Evolutionary conservation across 2,329 filamentous ascomycete genomes (phyloP).

Genomic region (Pseudogymnoascus sp.): DNA sequence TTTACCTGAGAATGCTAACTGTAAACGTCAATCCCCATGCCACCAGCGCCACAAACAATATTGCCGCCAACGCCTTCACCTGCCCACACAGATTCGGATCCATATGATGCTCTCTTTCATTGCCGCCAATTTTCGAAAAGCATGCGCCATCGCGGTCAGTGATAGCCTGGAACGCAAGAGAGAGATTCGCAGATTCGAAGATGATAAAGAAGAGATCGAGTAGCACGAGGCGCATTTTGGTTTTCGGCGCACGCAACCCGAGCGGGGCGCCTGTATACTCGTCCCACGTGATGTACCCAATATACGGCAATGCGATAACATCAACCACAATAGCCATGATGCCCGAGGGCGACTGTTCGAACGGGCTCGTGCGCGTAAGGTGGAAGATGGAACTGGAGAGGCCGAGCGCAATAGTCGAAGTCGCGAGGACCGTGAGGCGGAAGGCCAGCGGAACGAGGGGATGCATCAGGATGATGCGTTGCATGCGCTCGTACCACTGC

Average conservation of each 20-base stretch:
- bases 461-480: constrained; percentile 26
- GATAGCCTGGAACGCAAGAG: constrained; percentile 79
- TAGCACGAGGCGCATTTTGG: constrained; percentile 84
- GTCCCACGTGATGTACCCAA: constrained; percentile 89
- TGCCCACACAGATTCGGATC: constrained; percentile 47
- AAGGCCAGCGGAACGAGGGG: constrained; percentile 77
- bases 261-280: constrained; percentile 93
- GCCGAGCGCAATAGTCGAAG: constrained; percentile 73
- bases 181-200: constrained; percentile 89
- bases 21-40: constrained; percentile 90
- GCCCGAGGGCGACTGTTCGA: constrained; percentile 64
- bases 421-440: constrained; percentile 73
- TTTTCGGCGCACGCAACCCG: constrained; percentile 72
- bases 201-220: constrained; percentile 95
- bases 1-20: constrained; percentile 67
- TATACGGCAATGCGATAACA: constrained; percentile 79
- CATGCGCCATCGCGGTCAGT: constrained; percentile 54
- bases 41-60: constrained; percentile 72
- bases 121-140: constrained; percentile 34
- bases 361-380: constrained; percentile 33
- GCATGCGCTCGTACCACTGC: not conserved
- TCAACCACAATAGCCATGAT: constrained; percentile 87
- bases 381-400: constrained; percentile 70
- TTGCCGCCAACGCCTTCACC: constrained; percentile 66
- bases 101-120: constrained; percentile 26